Conservation (phyloP, 495 filamentous ascomycete genomes). For the Aspergillus sclerotiicarbonarius region DNA sequence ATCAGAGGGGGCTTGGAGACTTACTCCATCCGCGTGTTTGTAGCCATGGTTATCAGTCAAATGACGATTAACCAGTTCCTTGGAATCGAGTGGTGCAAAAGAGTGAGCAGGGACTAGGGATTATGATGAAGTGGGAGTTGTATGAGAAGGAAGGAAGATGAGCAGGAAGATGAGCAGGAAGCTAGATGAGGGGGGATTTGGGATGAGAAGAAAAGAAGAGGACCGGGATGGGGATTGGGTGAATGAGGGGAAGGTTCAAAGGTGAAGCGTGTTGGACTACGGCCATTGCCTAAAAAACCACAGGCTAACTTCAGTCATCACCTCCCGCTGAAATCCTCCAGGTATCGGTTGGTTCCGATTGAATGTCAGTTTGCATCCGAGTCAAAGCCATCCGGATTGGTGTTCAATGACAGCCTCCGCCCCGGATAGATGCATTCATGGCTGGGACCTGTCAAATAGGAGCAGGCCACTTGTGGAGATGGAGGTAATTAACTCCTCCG, state of each 20-base stretch:
- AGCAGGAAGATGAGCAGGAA: background rate
- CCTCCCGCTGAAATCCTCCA: too few species aligned
- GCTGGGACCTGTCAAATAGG: background rate
- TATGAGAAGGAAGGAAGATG: background rate
- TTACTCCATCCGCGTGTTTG: slow-evolving; percentile 14
- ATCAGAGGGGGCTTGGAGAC: background rate
- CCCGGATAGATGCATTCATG: background rate
- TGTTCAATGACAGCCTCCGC: background rate
- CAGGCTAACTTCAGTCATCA: too few species aligned
- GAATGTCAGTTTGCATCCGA: background rate
- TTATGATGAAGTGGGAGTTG: background rate
- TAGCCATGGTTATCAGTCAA: background rate
- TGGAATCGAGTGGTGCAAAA: background rate
- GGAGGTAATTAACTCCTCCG: too few species aligned
- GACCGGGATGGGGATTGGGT: too few species aligned
- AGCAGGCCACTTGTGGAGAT: background rate
- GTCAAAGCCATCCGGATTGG: background rate
- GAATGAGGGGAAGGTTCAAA: too few species aligned
- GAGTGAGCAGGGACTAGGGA: background rate
- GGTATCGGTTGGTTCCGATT: too few species aligned
- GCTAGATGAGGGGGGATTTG: background rate
- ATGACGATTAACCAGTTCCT: background rate
- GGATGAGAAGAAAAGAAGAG: too few species aligned
- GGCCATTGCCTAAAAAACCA: too few species aligned
- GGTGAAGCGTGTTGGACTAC: too few species aligned